A percentile compares a stretch with the other conserved stretches of the same genome.
Conservation (phyloP, 1,139 yeast species). For the Nakaseomyces bracarensis region DNA sequence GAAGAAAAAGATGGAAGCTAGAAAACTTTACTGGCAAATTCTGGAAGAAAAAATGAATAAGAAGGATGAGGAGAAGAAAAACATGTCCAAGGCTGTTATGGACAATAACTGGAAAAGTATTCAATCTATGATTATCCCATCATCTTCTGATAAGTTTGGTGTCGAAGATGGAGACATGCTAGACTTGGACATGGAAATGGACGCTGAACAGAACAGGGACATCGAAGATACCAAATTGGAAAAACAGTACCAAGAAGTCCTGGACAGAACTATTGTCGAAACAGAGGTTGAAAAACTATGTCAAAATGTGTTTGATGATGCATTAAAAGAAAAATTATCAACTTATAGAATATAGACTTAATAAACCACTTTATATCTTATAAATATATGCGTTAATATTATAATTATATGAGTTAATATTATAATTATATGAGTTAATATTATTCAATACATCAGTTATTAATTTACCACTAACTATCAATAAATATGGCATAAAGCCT, state of each 20-base stretch:
- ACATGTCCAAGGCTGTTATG: conserved; percentile 19
- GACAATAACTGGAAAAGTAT: conserved; percentile 44
- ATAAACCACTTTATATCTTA: not conserved
- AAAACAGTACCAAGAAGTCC: conserved; percentile 19
- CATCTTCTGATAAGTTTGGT: conserved; percentile 49
- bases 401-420: not conserved
- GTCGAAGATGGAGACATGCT: conserved; percentile 48
- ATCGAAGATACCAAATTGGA: conserved; percentile 17
- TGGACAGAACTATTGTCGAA: conserved; percentile 32
- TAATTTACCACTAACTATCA: no score
- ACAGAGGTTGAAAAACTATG: conserved; percentile 28
- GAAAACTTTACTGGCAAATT: conserved; percentile 33
- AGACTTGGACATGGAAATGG: conserved; percentile 42
- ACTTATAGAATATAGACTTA: conserved; percentile 3
- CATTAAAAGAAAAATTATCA: conserved; percentile 8
- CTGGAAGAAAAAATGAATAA: conserved; percentile 24
- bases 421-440: no score
- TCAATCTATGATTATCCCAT: conserved; percentile 38
- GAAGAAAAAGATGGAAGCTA: conserved; percentile 37
- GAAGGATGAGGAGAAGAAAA: conserved; percentile 16
- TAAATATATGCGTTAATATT: not conserved
- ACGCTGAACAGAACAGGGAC: conserved; percentile 27
- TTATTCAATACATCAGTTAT: no score
- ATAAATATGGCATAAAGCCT: no score
- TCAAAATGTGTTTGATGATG: conserved; percentile 12